Evolutionary conservation across 345 rosid species (phyloP), one percentile per base, ranked within the genome.

Genomic region (Citrus cavaleriei): DNA sequence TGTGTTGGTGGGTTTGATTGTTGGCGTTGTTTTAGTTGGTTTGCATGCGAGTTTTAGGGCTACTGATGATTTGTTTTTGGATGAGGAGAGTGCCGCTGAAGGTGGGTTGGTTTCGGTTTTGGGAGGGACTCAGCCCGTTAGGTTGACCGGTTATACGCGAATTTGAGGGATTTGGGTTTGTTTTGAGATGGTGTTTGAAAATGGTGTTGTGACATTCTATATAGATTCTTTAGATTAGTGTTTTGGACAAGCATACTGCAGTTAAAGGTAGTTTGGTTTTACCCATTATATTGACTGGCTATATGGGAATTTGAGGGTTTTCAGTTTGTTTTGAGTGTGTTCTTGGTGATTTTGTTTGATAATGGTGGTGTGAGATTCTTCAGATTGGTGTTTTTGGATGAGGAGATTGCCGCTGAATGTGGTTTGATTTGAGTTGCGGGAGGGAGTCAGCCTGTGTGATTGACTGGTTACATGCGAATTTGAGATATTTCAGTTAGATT

Each of bases 1-100:
- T 77, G 98, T 92, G 24, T 67, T 95, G 77, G 91, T 91, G 60
- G 87, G 94, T 37, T 71, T 95, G 70, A 63, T 92, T 22, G 68
- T 92, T 38, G 95, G 88, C 3, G 90, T 89, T 34, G 74, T 87
- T 8, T 58, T 90, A 35, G 92, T 89, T 40, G 97, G 91, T 34
- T 55, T 86, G 72, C 98, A 95, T 76, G 94, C 88, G 0, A 89
- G 88, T 27, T 83, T 93, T 22, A 86, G 98, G 75, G 81, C 58
- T 60, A 88, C 90, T 1, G 91, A 89, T 68, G 96, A 90, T 87
- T 86, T 95, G 91, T 90, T 90, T 84, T 85, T 92, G 70, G 92
- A 88, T 42, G 93, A 87, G 80, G 97, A 91, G 72, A 77, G 76
- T 69, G 93, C 88, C 0, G 90, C 81, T 5, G 91, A 84, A 35